Evolutionary conservation across 805 yeast genomes (phyloP).

Genomic region (Candida khao-thaluensis): DNA sequence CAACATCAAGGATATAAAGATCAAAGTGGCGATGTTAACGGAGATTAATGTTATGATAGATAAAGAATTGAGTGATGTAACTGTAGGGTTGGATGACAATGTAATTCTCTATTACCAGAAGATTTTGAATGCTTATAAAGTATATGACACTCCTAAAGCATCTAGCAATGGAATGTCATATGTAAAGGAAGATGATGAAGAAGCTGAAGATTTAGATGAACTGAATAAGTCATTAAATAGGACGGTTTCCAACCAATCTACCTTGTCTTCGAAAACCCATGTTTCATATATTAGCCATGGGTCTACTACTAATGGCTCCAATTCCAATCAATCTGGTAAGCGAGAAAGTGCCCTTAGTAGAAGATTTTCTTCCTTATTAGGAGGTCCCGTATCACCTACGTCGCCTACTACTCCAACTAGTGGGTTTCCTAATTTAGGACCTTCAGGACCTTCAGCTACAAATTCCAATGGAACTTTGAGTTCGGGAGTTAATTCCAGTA

Average conservation of each 20-base stretch:
- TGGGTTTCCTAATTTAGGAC: background rate
- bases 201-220: slow-evolving; percentile 14
- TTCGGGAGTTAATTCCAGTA: background rate
- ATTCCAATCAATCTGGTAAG: slow-evolving; percentile 7
- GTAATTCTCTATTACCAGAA: slow-evolving; percentile 30
- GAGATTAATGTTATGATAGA: slow-evolving; percentile 34
- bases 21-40: slow-evolving; percentile 30
- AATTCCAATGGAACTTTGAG: slow-evolving; percentile 1
- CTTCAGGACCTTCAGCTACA: background rate
- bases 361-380: slow-evolving; percentile 20
- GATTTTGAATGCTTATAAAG: slow-evolving; percentile 32
- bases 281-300: slow-evolving; percentile 13
- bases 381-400: slow-evolving; percentile 2
- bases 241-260: slow-evolving; percentile 15
- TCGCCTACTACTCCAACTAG: slow-evolving; percentile 1
- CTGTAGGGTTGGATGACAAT: slow-evolving; percentile 21
- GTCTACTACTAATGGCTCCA: slow-evolving; percentile 2
- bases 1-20: slow-evolving; percentile 27
- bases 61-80: slow-evolving; percentile 15
- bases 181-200: slow-evolving; percentile 21
- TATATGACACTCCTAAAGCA: slow-evolving; percentile 24
- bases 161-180: background rate
- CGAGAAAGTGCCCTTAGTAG: slow-evolving; percentile 14
- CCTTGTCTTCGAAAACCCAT: slow-evolving; percentile 14
- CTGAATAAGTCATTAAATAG: slow-evolving; percentile 12